phyloP scores from a whole-genome alignment of 441 rosid species.

The Croton setiger region DNA sequence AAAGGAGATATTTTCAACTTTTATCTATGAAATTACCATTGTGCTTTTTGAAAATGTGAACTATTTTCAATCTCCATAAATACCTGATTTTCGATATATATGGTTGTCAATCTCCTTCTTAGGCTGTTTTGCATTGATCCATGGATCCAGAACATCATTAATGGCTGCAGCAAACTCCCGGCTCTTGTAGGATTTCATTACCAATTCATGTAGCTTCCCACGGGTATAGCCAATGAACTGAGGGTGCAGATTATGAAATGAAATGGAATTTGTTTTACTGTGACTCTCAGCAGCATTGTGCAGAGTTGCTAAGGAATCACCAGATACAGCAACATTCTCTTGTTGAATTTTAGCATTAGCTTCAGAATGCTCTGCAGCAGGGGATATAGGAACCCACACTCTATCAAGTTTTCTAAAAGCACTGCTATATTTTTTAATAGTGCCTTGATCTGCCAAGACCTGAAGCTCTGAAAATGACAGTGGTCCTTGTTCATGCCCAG shows the following conservation, averaged over 20 bases:
- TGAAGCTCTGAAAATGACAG: constrained; percentile 70
- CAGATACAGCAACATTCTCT: constrained; percentile 33
- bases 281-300: constrained; percentile 32
- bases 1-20: background rate
- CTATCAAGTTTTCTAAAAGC: constrained; percentile 87
- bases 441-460: constrained; percentile 67
- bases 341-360: constrained; percentile 30
- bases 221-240: constrained; percentile 94
- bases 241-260: constrained; percentile 74
- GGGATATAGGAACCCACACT: constrained; percentile 82
- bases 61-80: background rate
- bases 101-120: constrained; percentile 84
- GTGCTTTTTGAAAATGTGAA: background rate
- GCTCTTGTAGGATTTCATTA: constrained; percentile 95
- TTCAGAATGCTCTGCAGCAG: constrained; percentile 45
- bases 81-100: constrained; percentile 83
- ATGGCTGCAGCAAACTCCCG: constrained; percentile 97
- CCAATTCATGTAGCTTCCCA: constrained; percentile 94
- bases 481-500: constrained; percentile 96
- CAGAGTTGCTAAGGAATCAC: constrained; percentile 37
- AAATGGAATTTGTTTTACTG: constrained; percentile 29
- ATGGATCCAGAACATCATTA: constrained; percentile 96
- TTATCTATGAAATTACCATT: background rate
- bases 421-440: constrained; percentile 64
- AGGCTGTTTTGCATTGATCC: constrained; percentile 95